Percentiles rank a stretch among this genome's conserved stretches.
These are phyloP conservation scores for Acaromyces ingoldii DNA, from an alignment of 1,284 basidiomycete genomes.

Conservation along the genomic window DNA sequence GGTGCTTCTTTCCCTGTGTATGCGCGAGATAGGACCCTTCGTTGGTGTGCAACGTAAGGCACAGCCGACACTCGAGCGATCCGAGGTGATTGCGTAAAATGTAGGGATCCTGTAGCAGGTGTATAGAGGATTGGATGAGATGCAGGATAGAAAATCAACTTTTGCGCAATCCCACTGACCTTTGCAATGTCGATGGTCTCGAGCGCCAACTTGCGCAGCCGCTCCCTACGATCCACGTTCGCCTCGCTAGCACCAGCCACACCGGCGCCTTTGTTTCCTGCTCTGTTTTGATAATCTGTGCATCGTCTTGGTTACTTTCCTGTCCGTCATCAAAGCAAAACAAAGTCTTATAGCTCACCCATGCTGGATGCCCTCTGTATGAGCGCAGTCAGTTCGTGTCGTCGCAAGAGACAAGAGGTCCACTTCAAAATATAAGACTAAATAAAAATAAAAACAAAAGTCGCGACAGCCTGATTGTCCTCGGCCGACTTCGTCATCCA, in stretches of 20 bases:
- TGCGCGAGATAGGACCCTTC: conserved; percentile 99
- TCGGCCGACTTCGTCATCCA: too few relatives aligned
- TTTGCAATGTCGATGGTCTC: conserved; percentile 47
- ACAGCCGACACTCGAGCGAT: conserved; percentile 94
- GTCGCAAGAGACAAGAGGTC: too few relatives aligned
- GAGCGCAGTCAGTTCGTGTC: too few relatives aligned
- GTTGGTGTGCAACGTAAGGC: conserved; percentile 95
- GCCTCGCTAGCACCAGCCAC: conserved; percentile 76
- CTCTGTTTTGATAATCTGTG: conserved; percentile 50
- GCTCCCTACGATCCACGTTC: conserved; percentile 90
- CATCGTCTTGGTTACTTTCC: too few relatives aligned
- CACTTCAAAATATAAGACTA: too few relatives aligned
- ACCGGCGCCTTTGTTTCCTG: conserved; percentile 51
- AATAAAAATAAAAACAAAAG: too few relatives aligned
- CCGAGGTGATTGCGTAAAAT: conserved; percentile 96
- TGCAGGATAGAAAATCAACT: neutral
- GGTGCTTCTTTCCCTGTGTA: conserved; percentile 99
- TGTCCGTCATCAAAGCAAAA: neutral
- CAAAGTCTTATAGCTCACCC: neutral
- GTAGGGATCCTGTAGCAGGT: conserved; percentile 75
- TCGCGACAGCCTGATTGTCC: too few relatives aligned
- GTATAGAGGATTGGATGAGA: neutral
- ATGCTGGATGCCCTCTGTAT: too few relatives aligned
- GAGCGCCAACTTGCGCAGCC: conserved; percentile 77
- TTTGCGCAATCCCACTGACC: conserved; percentile 6